phyloP scores from a whole-genome alignment of 116 monocot genomes.

The Phalaenopsis hybrid region DNA sequence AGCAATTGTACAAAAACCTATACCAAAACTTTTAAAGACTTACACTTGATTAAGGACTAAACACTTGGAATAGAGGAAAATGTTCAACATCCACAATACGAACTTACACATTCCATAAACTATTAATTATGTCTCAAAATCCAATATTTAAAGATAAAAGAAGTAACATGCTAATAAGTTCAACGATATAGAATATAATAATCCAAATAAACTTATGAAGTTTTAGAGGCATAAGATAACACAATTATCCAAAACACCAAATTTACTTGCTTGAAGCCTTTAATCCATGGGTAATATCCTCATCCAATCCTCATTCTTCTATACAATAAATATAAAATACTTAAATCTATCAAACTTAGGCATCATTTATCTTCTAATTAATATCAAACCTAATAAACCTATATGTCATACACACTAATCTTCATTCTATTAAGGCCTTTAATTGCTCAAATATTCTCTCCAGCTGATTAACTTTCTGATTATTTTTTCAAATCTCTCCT shows the following conservation, averaged over 20 bases:
- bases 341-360: not conserved
- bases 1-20: too few species aligned
- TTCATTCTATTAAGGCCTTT: too few species aligned
- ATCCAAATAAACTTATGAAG: not conserved
- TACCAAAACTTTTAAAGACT: not conserved
- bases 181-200: not conserved
- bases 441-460: too few species aligned
- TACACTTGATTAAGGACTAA: too few species aligned
- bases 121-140: not conserved
- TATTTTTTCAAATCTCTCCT: too few species aligned
- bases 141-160: not conserved
- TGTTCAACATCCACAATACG: not conserved
- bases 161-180: not conserved
- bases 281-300: not conserved
- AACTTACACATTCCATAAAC: not conserved
- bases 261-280: too few species aligned
- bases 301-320: not conserved
- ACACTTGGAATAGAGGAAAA: too few species aligned
- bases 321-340: not conserved
- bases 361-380: not conserved
- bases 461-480: too few species aligned
- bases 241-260: not conserved
- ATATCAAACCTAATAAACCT: not conserved
- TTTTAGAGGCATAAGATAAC: not conserved
- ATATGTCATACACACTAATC: not conserved